Conservation (phyloP, 345 rosid species). For the Pistacia atlantica region DNA sequence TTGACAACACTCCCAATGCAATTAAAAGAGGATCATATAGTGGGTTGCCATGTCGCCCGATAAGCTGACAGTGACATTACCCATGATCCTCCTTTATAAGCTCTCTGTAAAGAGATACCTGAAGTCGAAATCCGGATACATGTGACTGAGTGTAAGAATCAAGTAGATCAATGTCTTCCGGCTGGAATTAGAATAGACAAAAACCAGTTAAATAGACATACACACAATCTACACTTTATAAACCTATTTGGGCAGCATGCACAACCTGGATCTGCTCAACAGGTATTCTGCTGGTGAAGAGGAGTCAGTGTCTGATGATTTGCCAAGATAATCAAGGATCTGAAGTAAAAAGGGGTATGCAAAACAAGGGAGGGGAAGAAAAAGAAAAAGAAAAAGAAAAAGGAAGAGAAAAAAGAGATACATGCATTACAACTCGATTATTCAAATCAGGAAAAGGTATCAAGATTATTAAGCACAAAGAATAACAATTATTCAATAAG, state of each 20-base stretch:
- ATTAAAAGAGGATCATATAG: conserved; percentile 58
- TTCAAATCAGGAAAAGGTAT: conserved; percentile 1
- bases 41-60: conserved; percentile 96
- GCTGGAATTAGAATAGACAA: conserved; percentile 52
- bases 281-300: conserved; percentile 78
- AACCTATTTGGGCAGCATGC: conserved; percentile 22
- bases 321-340: conserved; percentile 90
- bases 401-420: not conserved
- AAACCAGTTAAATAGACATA: conserved; percentile 32
- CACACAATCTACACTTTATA: not conserved
- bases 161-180: conserved; percentile 94
- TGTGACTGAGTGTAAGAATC: conserved; percentile 87
- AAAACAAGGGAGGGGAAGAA: not conserved
- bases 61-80: conserved; percentile 97
- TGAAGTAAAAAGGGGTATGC: conserved; percentile 32
- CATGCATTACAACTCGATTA: not conserved
- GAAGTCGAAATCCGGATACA: conserved; percentile 97
- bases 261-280: conserved; percentile 90
- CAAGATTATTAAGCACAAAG: not conserved
- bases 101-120: conserved; percentile 56
- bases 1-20: conserved; percentile 97
- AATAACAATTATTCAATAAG: not conserved
- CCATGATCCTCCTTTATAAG: conserved; percentile 79
- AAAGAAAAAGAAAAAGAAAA: not conserved
- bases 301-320: conserved; percentile 75